Evolutionary conservation across 208 protist species (phyloP).

Genomic region (Endotrypanum monterogeii): DNA sequence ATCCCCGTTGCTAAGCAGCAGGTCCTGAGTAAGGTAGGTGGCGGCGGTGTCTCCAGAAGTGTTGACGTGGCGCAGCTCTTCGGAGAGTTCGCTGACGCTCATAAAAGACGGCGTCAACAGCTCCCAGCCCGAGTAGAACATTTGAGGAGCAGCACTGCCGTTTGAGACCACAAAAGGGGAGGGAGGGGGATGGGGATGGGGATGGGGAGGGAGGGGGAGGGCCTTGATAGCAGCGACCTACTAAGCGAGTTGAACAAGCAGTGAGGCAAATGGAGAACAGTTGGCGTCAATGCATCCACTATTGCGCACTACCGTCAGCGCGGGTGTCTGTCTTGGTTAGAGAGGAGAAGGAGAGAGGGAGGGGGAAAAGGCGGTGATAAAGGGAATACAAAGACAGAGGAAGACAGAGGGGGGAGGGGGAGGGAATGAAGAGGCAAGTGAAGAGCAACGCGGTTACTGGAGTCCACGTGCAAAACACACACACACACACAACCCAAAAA

Average conservation of each 20-base stretch:
- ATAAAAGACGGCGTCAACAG: conserved; percentile 42
- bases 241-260: too few relatives aligned
- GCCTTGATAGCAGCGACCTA: too few relatives aligned
- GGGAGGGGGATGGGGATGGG: neutral
- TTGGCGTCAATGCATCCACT: too few relatives aligned
- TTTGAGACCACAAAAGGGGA: neutral
- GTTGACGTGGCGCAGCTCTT: conserved; percentile 18
- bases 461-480: neutral
- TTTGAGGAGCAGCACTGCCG: conserved; percentile 11
- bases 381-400: neutral
- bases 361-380: neutral
- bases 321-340: neutral
- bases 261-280: too few relatives aligned
- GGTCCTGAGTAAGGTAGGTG: conserved; percentile 35
- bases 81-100: conserved; percentile 18
- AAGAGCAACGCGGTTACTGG: neutral
- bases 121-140: conserved; percentile 78
- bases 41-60: conserved; percentile 7
- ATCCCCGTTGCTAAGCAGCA: neutral
- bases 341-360: neutral
- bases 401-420: neutral
- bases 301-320: neutral
- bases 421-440: neutral
- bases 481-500: neutral
- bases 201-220: neutral